Percentiles rank a stretch among this genome's conserved stretches.
Evolutionary conservation across 2,329 filamentous ascomycete genomes (phyloP).

Genomic region (Apiospora phragmitis): DNA sequence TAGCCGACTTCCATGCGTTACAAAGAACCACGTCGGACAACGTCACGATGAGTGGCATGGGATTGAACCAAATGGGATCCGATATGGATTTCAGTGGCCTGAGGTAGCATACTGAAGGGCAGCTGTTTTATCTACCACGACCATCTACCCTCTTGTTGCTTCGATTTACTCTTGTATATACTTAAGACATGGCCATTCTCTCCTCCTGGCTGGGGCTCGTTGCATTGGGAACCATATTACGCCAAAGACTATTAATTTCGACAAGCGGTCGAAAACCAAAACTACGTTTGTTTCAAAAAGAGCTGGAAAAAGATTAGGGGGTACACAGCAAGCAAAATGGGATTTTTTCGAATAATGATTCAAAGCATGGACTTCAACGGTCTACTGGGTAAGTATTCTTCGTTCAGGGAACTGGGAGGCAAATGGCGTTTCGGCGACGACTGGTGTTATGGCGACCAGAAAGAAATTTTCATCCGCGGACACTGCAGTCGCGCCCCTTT

Average conservation of each 20-base stretch:
- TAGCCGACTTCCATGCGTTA: slow-evolving; percentile 51
- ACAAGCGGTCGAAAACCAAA: neutral
- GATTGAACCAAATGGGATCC: slow-evolving; percentile 36
- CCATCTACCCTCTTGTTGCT: neutral
- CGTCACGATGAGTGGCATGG: slow-evolving; percentile 31
- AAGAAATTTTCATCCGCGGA: neutral
- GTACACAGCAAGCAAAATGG: neutral
- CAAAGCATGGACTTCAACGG: neutral
- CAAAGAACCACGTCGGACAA: slow-evolving; percentile 46
- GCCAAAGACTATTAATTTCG: slow-evolving; percentile 1
- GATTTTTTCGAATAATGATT: neutral
- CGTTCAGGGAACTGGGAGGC: neutral
- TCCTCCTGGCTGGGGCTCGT: neutral
- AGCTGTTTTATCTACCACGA: neutral
- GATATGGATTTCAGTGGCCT: slow-evolving; percentile 39
- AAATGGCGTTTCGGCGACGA: neutral
- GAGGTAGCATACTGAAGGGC: neutral
- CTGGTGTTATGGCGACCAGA: neutral
- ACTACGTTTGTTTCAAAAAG: neutral
- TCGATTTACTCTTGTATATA: neutral
- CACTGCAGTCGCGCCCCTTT: neutral
- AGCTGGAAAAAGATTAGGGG: slow-evolving; percentile 1
- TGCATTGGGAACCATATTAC: neutral
- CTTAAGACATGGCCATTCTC: neutral
- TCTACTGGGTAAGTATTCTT: neutral